These are phyloP conservation scores for Trypanosoma brucei DNA, from an alignment of 208 protist genomes.

Conservation along the genomic window DNA sequence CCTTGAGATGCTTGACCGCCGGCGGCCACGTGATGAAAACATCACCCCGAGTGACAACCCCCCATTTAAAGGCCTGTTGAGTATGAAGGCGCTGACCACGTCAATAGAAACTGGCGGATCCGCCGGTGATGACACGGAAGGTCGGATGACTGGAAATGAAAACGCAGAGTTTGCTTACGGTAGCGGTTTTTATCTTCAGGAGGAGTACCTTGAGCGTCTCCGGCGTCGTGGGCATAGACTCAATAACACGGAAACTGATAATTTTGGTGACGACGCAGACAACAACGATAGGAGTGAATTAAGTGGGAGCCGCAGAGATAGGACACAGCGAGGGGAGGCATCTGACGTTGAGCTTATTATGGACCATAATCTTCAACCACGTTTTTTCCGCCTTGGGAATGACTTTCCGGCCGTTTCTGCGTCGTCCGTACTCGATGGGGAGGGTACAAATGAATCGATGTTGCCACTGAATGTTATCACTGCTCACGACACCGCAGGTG, in stretches of 20 bases:
- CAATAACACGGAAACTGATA: background rate
- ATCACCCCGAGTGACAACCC: too few relatives aligned
- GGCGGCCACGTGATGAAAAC: too few relatives aligned
- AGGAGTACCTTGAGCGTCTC: slow-evolving; percentile 20
- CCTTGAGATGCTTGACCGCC: too few relatives aligned
- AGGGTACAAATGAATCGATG: background rate
- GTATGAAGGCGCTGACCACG: background rate
- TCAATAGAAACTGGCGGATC: background rate
- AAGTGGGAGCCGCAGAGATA: background rate
- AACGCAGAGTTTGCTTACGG: slow-evolving; percentile 57
- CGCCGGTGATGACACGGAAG: slow-evolving; percentile 41
- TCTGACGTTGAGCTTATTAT: slow-evolving; percentile 12
- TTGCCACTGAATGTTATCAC: slow-evolving; percentile 14
- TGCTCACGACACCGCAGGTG: slow-evolving; percentile 26
- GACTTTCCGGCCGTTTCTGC: slow-evolving; percentile 47
- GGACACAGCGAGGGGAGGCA: background rate
- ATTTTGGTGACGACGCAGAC: background rate
- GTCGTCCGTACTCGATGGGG: slow-evolving; percentile 1
- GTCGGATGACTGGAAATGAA: slow-evolving; percentile 40
- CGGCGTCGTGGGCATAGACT: background rate
- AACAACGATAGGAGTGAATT: slow-evolving; percentile 2
- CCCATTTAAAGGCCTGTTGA: background rate
- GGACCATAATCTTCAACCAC: slow-evolving; percentile 30
- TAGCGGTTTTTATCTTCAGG: slow-evolving; percentile 55
- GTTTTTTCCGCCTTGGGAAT: slow-evolving; percentile 57